Evolutionary conservation across 192 early-diverging fungal genomes (phyloP).

Genomic region (Gryganskiella cystojenkinii): DNA sequence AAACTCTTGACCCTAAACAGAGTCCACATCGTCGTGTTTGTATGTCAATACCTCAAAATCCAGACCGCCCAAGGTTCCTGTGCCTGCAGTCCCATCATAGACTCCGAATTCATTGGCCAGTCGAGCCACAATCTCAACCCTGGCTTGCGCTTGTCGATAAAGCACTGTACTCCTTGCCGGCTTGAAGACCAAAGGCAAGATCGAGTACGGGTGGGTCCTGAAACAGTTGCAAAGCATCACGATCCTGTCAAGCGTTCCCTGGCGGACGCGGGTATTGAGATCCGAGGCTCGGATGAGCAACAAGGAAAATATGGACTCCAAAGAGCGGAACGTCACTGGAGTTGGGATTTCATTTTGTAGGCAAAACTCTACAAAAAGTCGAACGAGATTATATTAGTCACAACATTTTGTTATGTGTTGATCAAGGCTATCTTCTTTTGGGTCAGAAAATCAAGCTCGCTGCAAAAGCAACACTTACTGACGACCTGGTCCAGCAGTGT

Average conservation of each 20-base stretch:
- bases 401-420: background rate
- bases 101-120: conserved; percentile 61
- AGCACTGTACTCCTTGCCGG: conserved; percentile 52
- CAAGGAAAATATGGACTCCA: conserved; percentile 59
- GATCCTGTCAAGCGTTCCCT: conserved; percentile 57
- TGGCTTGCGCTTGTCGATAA: conserved; percentile 62
- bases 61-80: conserved; percentile 53
- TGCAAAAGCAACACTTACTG: conserved; percentile 14
- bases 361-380: conserved; percentile 56
- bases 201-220: conserved; percentile 54
- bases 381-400: background rate
- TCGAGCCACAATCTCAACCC: conserved; percentile 62
- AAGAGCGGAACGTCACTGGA: conserved; percentile 51
- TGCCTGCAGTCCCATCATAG: conserved; percentile 36
- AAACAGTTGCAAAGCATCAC: conserved; percentile 63
- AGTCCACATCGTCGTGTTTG: background rate
- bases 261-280: conserved; percentile 65
- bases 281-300: conserved; percentile 67
- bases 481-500: conserved; percentile 59
- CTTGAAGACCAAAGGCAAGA: conserved; percentile 65
- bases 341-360: conserved; percentile 58
- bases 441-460: too few relatives aligned
- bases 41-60: conserved; percentile 55
- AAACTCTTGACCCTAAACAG: background rate
- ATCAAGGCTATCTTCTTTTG: background rate